Evolutionary conservation across 139 green algal species (phyloP), one percentile per base, ranked within the genome.

Genomic region (Micractinium conductrix): DNA sequence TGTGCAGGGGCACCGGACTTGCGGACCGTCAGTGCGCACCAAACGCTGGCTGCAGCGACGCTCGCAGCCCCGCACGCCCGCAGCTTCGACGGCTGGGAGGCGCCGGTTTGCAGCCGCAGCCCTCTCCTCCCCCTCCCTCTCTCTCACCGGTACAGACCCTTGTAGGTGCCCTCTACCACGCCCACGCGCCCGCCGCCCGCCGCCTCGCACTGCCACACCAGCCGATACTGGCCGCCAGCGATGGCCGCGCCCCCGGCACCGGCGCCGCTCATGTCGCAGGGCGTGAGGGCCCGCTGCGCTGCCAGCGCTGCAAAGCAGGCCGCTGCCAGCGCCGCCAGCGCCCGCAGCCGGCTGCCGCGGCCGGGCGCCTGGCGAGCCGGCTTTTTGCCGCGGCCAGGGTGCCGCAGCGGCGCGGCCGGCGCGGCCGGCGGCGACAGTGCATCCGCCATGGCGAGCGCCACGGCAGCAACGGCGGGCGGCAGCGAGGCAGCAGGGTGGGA

Each of bases 71-170:
- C n/a, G n/a, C n/a, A n/a, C n/a, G n/a, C n/a, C n/a, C n/a, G n/a
- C n/a, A n/a, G n/a, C n/a, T n/a, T n/a, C n/a, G n/a, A n/a, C n/a
- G n/a, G n/a, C n/a, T n/a, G n/a, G n/a, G n/a, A n/a, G n/a, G n/a
- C n/a, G n/a, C n/a, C n/a, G n/a, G n/a, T n/a, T n/a, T n/a, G n/a
- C n/a, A n/a, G n/a, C n/a, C n/a, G n/a, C n/a, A n/a, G n/a, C n/a
- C n/a, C n/a, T n/a, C n/a, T n/a, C n/a, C n/a, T n/a, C n/a, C n/a
- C n/a, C n/a, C n/a, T n/a, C n/a, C n/a, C n/a, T n/a, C n/a, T n/a
- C n/a, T 19, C 33, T 12, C 68, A 79, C 80, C 80, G 79, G 67
- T 79, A 85, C 68, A 71, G 67, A 12, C 53, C 80, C 37, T 43
- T 48, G 22, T 65, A 63, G 3, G 37, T 53, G 22, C 80, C 80